Evolutionary conservation across 75 land plant genomes (phyloP).

Genomic region (Cryptomeria japonica): DNA sequence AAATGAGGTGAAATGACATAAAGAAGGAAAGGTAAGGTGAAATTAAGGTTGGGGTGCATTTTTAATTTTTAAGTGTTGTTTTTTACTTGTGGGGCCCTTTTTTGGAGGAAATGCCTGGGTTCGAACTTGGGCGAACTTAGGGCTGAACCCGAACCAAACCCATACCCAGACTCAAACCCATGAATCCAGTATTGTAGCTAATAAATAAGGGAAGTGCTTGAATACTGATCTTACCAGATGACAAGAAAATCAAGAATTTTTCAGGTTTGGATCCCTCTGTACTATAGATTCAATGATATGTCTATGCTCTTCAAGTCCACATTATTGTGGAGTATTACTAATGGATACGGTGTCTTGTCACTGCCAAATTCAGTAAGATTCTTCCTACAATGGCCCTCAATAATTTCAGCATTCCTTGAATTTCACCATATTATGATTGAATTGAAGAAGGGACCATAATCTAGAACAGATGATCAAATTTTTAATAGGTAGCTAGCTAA

Average conservation of each 20-base stretch:
- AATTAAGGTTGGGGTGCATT: too few relatives aligned
- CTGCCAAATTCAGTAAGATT: background rate
- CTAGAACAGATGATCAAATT: background rate
- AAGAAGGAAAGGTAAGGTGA: too few relatives aligned
- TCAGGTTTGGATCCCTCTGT: background rate
- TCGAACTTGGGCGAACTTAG: too few relatives aligned
- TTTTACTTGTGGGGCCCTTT: too few relatives aligned
- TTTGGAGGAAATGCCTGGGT: too few relatives aligned
- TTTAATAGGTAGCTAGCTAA: too few relatives aligned
- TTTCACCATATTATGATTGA: background rate
- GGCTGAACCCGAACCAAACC: too few relatives aligned
- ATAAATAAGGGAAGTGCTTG: background rate
- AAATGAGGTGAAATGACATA: too few relatives aligned
- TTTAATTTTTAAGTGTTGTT: too few relatives aligned
- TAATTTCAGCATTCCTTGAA: background rate
- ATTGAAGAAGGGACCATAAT: background rate
- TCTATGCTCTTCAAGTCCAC: background rate
- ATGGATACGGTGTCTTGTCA: background rate
- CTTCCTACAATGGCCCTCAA: background rate
- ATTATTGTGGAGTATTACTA: background rate
- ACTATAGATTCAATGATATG: background rate
- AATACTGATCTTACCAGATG: background rate
- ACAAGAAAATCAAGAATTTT: background rate
- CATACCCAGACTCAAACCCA: too few relatives aligned
- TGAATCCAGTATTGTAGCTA: too few relatives aligned